phyloP scores from a whole-genome alignment of 352 stramenopile genomes.

The Phytophthora pisi region DNA sequence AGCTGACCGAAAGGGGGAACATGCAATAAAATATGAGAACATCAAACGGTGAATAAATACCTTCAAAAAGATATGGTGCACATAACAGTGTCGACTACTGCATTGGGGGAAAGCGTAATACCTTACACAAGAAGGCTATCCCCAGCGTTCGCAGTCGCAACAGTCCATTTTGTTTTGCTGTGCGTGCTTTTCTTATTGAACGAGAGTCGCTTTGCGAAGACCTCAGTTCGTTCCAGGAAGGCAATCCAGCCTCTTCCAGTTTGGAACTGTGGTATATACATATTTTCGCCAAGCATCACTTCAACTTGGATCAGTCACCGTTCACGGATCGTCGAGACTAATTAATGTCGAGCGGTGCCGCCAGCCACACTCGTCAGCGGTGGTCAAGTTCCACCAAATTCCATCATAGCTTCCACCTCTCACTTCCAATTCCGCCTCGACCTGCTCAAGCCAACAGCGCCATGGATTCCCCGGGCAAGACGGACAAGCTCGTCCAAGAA shows the following conservation, averaged over 20 bases:
- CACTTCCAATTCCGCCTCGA: conserved; percentile 15
- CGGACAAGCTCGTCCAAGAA: conserved; percentile 43
- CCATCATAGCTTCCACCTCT: conserved; percentile 4
- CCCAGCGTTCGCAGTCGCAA: too few species aligned
- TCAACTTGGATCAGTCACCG: conserved; percentile 29
- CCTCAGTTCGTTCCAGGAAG: not conserved
- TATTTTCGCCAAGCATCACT: conserved; percentile 16
- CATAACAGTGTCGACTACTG: too few species aligned
- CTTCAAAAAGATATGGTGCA: too few species aligned
- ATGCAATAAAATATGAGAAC: too few species aligned
- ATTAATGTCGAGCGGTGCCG: conserved; percentile 22
- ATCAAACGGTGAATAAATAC: too few species aligned
- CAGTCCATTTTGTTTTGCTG: not conserved
- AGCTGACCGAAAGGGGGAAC: too few species aligned
- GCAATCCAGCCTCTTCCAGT: not conserved
- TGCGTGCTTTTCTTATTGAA: not conserved
- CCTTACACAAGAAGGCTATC: too few species aligned
- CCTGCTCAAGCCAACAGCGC: not conserved
- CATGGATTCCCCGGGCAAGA: conserved; percentile 39
- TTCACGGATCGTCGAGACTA: conserved; percentile 6
- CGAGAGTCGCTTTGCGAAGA: not conserved
- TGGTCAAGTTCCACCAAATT: conserved; percentile 12
- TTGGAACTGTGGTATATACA: conserved; percentile 14
- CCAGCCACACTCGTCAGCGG: conserved; percentile 4
- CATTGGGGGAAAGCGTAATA: too few species aligned